Conservation (phyloP, 2,329 filamentous ascomycete species). For the Fusarium luffae region DNA sequence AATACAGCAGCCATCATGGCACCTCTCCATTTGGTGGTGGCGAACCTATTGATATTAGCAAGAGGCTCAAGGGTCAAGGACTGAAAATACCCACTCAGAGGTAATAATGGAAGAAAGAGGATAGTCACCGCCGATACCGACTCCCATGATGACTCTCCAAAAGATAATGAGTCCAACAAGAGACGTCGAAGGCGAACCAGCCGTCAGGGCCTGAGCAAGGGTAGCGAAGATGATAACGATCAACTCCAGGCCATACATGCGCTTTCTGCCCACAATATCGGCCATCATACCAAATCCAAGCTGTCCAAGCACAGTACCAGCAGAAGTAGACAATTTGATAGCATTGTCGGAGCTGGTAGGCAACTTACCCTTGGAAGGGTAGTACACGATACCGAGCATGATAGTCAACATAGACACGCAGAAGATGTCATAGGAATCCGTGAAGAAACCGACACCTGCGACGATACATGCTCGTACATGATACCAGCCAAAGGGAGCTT, state of each 20-base stretch:
- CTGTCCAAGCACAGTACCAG: conserved; percentile 86
- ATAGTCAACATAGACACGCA: conserved; percentile 77
- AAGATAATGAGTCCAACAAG: conserved; percentile 77
- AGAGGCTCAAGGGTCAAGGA: too few species aligned
- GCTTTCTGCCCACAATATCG: conserved; percentile 80
- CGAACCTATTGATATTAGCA: conserved; percentile 58
- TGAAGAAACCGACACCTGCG: conserved; percentile 89
- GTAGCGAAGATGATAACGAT: conserved; percentile 85
- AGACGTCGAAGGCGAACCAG: conserved; percentile 70
- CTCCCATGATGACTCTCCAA: conserved; percentile 80
- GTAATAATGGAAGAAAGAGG: conserved; percentile 86
- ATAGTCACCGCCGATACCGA: conserved; percentile 69
- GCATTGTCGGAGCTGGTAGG: conserved; percentile 77
- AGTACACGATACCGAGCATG: conserved; percentile 85
- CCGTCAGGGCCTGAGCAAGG: conserved; percentile 75
- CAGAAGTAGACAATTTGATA: conserved; percentile 87
- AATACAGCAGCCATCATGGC: conserved; percentile 91
- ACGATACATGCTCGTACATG: conserved; percentile 82
- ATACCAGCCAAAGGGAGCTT: conserved; percentile 85
- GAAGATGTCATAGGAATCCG: conserved; percentile 87
- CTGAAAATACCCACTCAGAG: conserved; percentile 68
- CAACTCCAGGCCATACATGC: conserved; percentile 78
- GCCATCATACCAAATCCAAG: conserved; percentile 81
- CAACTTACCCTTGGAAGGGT: conserved; percentile 67
- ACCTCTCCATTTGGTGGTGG: conserved; percentile 85